Conservation (phyloP, 805 yeast species). For the Schizosaccharomyces octosporus region DNA sequence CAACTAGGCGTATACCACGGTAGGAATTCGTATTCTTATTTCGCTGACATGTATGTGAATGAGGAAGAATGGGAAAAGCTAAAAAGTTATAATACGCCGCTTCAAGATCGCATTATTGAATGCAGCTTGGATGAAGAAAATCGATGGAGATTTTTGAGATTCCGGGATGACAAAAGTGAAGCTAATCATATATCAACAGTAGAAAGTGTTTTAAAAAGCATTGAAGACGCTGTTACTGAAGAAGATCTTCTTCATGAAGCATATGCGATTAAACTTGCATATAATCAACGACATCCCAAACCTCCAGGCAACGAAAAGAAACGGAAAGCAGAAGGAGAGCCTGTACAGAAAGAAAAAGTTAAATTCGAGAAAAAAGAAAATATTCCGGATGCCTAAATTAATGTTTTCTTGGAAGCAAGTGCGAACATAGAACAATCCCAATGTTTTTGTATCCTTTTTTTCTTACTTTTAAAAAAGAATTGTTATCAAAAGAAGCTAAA, state of each 20-base stretch:
- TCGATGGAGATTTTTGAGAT: constrained; percentile 64
- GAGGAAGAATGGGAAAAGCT: constrained; percentile 63
- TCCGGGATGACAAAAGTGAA: constrained; percentile 74
- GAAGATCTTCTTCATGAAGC: constrained; percentile 31
- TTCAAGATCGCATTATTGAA: constrained; percentile 75
- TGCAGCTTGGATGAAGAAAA: constrained; percentile 43
- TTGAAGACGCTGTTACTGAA: constrained; percentile 61
- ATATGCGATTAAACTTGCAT: background rate
- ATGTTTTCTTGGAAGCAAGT: too few species aligned
- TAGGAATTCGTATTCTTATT: constrained; percentile 33
- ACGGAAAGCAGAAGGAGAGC: background rate
- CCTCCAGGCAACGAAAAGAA: background rate
- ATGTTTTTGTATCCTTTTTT: too few species aligned
- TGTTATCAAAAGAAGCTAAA: too few species aligned
- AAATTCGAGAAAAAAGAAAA: too few species aligned
- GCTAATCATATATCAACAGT: constrained; percentile 72
- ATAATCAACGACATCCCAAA: background rate
- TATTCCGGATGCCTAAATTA: too few species aligned
- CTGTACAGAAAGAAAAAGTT: too few species aligned
- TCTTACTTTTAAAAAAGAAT: too few species aligned
- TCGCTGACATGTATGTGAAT: constrained; percentile 33
- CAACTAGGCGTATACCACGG: constrained; percentile 61
- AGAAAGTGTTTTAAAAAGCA: constrained; percentile 57
- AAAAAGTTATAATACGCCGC: constrained; percentile 38
- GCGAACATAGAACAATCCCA: too few species aligned